Evolutionary conservation across 164 flowering plant species (phyloP), one percentile per base, ranked within the genome.

Genomic region (Piper longum): DNA sequence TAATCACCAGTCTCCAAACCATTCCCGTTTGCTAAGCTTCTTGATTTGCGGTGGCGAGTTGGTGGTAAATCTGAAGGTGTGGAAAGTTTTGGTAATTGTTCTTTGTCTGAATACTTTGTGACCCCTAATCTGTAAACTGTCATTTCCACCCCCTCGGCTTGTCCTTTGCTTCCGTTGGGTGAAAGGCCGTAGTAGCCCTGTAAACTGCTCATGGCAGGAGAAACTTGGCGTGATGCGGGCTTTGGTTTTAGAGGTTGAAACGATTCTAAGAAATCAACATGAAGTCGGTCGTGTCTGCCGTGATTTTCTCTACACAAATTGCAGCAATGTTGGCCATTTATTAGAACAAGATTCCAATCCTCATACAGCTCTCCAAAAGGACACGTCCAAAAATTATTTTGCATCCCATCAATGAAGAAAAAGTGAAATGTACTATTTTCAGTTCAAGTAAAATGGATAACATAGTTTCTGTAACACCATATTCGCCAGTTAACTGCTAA

Each of bases 141-240:
- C 89, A 85, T 81, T 57, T 89, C 92, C 63, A 65, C 75, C 57
- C 82, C 84, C 66, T 80, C 85, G 12, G 73, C 57, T 16, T 39
- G 9, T 19, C 43, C 42, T 57, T 64, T 79, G 13, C 55, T 42
- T 39, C 63, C 76, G 16, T 55, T 26, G 42, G 77, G 68, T 63
- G 73, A 75, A 26, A 86, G 89, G 51, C 90, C 87, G 69, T 92
- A 85, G 66, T 77, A 88, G 42, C 90, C 88, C 70, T 79, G 97
- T 62, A 89, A 76, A 56, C 72, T 75, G 74, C 71, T 83, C 91
- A 93, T 87, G 64, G 96, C 90, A 36, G 91, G 80, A 55, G 95
- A 88, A 69, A 79, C 80, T 64, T 61, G 78, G 42, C 43, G 67
- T 60, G 71, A 74, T 7, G 83, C 64, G 40, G 84, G 67, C 62